Evolutionary conservation across 352 stramenopile species (phyloP).

Genomic region (Globisporangium recalcitrans): DNA sequence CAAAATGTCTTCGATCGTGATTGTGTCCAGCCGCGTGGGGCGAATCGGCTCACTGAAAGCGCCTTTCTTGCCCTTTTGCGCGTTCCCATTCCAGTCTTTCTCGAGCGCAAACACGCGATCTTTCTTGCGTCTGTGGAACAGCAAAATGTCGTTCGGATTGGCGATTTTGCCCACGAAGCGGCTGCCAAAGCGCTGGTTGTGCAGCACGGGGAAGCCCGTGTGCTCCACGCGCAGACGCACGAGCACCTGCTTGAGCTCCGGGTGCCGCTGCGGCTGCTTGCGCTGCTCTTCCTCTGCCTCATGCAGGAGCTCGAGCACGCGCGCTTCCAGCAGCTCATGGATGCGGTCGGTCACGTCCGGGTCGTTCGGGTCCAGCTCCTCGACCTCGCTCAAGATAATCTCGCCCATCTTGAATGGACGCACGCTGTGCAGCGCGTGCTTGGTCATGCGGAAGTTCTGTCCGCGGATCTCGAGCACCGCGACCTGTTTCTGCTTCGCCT

Average conservation of each 20-base stretch:
- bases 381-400: slow-evolving; percentile 81
- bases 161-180: slow-evolving; percentile 83
- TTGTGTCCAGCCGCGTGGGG: slow-evolving; percentile 50
- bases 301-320: slow-evolving; percentile 63
- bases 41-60: slow-evolving; percentile 43
- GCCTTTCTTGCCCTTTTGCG: slow-evolving; percentile 22
- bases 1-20: slow-evolving; percentile 80
- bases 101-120: slow-evolving; percentile 37
- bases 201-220: slow-evolving; percentile 82
- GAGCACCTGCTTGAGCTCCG: slow-evolving; percentile 56
- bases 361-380: slow-evolving; percentile 89
- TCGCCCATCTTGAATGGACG: slow-evolving; percentile 93
- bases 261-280: slow-evolving; percentile 18
- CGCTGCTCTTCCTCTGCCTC: slow-evolving; percentile 48
- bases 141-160: slow-evolving; percentile 86
- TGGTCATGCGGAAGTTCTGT: slow-evolving; percentile 87
- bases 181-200: slow-evolving; percentile 85
- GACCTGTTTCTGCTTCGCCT: slow-evolving; percentile 82
- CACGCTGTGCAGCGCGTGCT: slow-evolving; percentile 85
- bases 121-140: slow-evolving; percentile 75
- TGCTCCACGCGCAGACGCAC: slow-evolving; percentile 86
- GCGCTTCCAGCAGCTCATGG: slow-evolving; percentile 49
- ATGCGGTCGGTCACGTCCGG: slow-evolving; percentile 75
- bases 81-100: slow-evolving; percentile 27
- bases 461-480: slow-evolving; percentile 86